A percentile compares a stretch with the other conserved stretches of the same genome.
Conservation (phyloP, 2,329 filamentous ascomycete species). For the Thelonectria rubi region DNA sequence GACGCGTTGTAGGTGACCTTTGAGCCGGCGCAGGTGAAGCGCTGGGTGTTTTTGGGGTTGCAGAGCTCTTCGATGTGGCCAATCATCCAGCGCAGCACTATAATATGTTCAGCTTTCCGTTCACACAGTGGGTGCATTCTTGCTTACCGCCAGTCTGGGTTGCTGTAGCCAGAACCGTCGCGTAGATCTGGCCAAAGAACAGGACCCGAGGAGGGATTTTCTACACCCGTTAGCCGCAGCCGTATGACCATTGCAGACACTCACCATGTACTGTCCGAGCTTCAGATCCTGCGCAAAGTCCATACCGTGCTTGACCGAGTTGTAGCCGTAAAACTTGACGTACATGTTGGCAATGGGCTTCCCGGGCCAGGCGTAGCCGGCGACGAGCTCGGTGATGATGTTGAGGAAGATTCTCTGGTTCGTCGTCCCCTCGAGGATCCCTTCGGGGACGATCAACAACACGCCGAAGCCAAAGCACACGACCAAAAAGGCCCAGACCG, state of each 20-base stretch:
- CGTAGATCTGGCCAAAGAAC: slow-evolving; percentile 20
- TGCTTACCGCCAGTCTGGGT: slow-evolving; percentile 17
- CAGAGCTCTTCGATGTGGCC: slow-evolving; percentile 17
- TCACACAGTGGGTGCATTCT: fast-evolving
- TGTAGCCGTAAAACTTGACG: slow-evolving; percentile 24
- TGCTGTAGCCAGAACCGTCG: slow-evolving; percentile 16
- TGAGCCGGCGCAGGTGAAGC: slow-evolving; percentile 20
- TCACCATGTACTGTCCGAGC: slow-evolving; percentile 23
- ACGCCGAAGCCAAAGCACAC: slow-evolving; percentile 21
- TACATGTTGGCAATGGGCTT: slow-evolving; percentile 27
- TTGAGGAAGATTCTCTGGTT: slow-evolving; percentile 27
- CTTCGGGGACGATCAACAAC: slow-evolving; percentile 18
- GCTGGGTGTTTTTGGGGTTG: slow-evolving; percentile 17
- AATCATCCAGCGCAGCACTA: slow-evolving; percentile 24
- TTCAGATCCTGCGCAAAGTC: slow-evolving; percentile 25
- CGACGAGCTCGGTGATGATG: slow-evolving; percentile 19
- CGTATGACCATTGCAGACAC: background rate
- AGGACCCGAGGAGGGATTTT: slow-evolving; percentile 20
- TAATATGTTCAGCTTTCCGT: background rate
- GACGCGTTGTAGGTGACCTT: slow-evolving; percentile 23
- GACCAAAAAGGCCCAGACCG: slow-evolving; percentile 20
- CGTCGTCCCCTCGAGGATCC: slow-evolving; percentile 21
- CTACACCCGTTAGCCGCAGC: background rate
- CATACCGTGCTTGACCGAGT: slow-evolving; percentile 25
- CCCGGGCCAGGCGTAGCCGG: slow-evolving; percentile 23